A percentile compares a stretch with the other conserved stretches of the same genome.
phyloP scores from a whole-genome alignment of 768 basidiomycete genomes.

The Auricularia heimuer region DNA sequence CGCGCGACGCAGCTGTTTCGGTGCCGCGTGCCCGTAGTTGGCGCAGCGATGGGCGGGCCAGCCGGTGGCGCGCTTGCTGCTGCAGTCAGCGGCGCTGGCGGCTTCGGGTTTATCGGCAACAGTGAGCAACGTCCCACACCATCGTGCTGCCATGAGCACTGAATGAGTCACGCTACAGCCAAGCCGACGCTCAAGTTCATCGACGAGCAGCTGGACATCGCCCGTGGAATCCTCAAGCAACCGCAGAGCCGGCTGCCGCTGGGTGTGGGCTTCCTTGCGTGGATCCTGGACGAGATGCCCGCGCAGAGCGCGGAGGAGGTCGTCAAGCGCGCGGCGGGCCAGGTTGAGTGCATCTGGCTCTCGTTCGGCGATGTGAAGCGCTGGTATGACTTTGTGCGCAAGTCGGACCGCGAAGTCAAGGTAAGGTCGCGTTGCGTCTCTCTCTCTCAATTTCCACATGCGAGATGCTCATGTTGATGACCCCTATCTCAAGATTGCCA shows the following conservation, averaged over 20 bases:
- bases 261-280: slow-evolving; percentile 68
- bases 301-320: slow-evolving; percentile 24
- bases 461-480: slow-evolving; percentile 2
- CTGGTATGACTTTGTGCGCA: slow-evolving; percentile 56
- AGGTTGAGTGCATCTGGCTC: slow-evolving; percentile 64
- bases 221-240: slow-evolving; percentile 31
- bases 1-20: background rate
- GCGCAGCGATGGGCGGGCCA: slow-evolving; percentile 63
- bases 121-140: slow-evolving; percentile 27
- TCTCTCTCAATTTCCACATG: no score
- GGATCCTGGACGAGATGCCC: slow-evolving; percentile 48
- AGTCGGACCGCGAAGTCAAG: slow-evolving; percentile 30
- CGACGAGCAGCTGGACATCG: slow-evolving; percentile 40
- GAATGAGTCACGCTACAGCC: slow-evolving; percentile 34
- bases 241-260: slow-evolving; percentile 34
- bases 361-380: slow-evolving; percentile 52
- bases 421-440: background rate
- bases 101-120: slow-evolving; percentile 65
- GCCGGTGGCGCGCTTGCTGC: slow-evolving; percentile 54
- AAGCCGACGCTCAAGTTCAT: slow-evolving; percentile 29
- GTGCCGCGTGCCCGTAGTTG: slow-evolving; percentile 38
- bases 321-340: slow-evolving; percentile 42
- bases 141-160: background rate
- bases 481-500: slow-evolving; percentile 43
- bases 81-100: slow-evolving; percentile 56